Evolutionary conservation across 2,329 filamentous ascomycete genomes (phyloP).

Genomic region (Pseudodiploospora longispora): DNA sequence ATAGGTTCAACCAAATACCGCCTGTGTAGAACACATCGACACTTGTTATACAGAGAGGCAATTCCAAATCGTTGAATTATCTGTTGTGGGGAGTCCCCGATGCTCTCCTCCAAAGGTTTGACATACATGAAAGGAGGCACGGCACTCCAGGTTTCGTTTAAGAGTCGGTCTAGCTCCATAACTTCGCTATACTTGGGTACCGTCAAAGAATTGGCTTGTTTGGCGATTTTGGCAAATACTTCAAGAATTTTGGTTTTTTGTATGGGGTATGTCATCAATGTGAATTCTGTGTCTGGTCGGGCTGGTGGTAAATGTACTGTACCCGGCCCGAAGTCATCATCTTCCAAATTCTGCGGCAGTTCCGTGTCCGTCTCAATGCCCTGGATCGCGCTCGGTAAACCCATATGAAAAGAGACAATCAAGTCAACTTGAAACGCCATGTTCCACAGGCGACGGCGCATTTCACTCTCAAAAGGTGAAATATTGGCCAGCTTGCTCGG

Average conservation of each 20-base stretch:
- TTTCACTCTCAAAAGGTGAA: slow-evolving; percentile 45
- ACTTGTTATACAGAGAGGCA: slow-evolving; percentile 45
- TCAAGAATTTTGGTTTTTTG: slow-evolving; percentile 40
- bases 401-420: slow-evolving; percentile 59
- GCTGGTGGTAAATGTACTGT: slow-evolving; percentile 45
- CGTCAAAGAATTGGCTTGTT: slow-evolving; percentile 40
- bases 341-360: slow-evolving; percentile 53
- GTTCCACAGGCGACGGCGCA: slow-evolving; percentile 46
- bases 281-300: slow-evolving; percentile 51
- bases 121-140: slow-evolving; percentile 43
- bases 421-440: slow-evolving; percentile 52
- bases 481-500: slow-evolving; percentile 42
- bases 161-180: slow-evolving; percentile 35
- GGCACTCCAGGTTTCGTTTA: slow-evolving; percentile 36
- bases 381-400: slow-evolving; percentile 58
- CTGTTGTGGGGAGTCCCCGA: slow-evolving; percentile 37
- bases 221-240: slow-evolving; percentile 42
- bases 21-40: slow-evolving; percentile 47
- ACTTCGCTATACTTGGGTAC: slow-evolving; percentile 42
- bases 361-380: slow-evolving; percentile 55
- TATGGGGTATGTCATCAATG: slow-evolving; percentile 47
- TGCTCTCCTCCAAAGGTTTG: slow-evolving; percentile 37
- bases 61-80: slow-evolving; percentile 48
- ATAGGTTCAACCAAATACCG: slow-evolving; percentile 39
- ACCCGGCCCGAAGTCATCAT: slow-evolving; percentile 56